Evolutionary conservation across 176 grass and related monocot species (phyloP), one percentile per base, ranked within the genome.

Genomic region (Aegilops speltoides): DNA sequence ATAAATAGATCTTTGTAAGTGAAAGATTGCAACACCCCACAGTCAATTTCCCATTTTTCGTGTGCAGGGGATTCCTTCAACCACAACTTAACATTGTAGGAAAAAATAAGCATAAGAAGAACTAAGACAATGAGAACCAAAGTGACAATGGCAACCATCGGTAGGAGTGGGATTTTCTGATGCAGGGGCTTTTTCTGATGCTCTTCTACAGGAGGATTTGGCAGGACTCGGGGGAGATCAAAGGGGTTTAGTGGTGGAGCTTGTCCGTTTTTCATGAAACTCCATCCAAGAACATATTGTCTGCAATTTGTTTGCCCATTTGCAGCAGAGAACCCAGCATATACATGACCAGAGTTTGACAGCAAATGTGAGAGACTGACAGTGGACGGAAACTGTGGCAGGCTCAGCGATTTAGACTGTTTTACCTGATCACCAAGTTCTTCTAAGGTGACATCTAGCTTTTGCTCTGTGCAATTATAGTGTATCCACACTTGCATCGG

Each of bases 1-100:
- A 74, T 29, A 54, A 38, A 68, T 22, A 90, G 70, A 16, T 86
- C 61, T 59, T 81, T 86, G 37, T 90, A 86, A 0, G 59, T 23
- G 26, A 90, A 76, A 26, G 19, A 43, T 24, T 12, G 69, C 36
- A 41, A 23, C 69, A 68, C 16, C 16, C 65, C 65, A 34, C 16
- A 34, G 3, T 68, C 65, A 1, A 68, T 68, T 68, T 19, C 31
- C 65, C 65, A 68, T 68, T 68, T 68, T 68, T 68, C 65, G 0
- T 34, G 29, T 68, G 65, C 65, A 68, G 2, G 31, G 7, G 7
- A 2, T 34, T 34, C 10, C 7, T 68, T 68, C 65, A 68, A 20
- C 65, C 31, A 68, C 0, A 0, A 68, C 65, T 34, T 68, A 0
- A 68, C 16, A 68, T 68, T 0, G 1, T 68, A 68, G 0, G 16